Conservation (phyloP, 139 green algal genomes). For the Nannochloris sp. region DNA sequence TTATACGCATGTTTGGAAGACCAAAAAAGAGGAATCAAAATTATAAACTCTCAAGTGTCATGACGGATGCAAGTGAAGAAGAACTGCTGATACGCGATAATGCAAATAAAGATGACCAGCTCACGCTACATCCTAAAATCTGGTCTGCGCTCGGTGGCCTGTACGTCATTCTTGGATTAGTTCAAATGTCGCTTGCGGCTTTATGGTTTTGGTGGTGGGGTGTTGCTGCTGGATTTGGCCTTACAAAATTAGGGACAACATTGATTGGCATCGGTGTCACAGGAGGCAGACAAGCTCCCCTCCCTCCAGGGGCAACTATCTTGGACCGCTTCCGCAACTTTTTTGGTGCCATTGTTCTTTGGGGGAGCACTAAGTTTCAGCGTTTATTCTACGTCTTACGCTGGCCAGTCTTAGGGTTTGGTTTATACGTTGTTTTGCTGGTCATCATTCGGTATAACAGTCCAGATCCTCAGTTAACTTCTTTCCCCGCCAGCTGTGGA, state of each 20-base stretch:
- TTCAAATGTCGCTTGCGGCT: background rate
- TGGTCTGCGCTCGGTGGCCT: slow-evolving; percentile 1
- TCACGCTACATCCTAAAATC: background rate
- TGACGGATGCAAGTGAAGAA: background rate
- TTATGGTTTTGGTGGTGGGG: slow-evolving; percentile 10
- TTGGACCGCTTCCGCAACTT: background rate
- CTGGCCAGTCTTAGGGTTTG: slow-evolving; percentile 14
- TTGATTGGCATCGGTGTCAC: background rate
- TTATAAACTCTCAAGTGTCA: no score
- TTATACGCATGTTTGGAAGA: background rate
- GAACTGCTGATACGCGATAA: background rate
- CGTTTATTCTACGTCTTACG: slow-evolving; percentile 10
- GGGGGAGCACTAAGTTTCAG: slow-evolving; percentile 17
- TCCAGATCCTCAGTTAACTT: slow-evolving; percentile 2
- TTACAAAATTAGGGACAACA: slow-evolving; percentile 16
- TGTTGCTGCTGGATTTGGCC: slow-evolving; percentile 7
- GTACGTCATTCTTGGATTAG: background rate
- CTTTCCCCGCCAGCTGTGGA: slow-evolving; percentile 7
- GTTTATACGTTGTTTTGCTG: background rate
- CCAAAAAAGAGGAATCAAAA: background rate
- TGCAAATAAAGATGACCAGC: background rate
- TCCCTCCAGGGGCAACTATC: background rate
- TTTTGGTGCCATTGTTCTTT: slow-evolving; percentile 3
- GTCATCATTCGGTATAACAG: slow-evolving; percentile 2
- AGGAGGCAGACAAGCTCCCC: background rate